These are phyloP conservation scores for Solanum rostratum DNA, from an alignment of 257 asterid genomes.

Conservation along the genomic window DNA sequence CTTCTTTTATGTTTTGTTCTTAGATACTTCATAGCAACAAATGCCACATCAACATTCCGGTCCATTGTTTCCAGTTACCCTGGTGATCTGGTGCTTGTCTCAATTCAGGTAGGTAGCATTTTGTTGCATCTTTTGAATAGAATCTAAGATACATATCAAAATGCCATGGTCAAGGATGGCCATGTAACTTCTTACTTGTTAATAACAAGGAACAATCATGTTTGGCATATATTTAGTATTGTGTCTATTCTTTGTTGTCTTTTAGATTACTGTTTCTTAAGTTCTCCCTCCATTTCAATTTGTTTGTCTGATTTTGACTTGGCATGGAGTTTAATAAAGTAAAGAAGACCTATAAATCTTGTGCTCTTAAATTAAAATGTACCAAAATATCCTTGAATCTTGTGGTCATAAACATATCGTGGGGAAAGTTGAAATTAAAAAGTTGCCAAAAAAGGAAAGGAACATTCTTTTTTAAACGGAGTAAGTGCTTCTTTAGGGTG, in stretches of 20 bases:
- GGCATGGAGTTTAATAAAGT: too few relatives aligned
- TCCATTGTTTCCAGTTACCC: constrained; percentile 75
- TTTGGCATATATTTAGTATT: not conserved
- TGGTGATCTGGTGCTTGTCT: constrained; percentile 63
- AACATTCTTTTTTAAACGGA: too few relatives aligned
- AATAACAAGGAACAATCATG: not conserved
- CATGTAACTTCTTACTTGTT: not conserved
- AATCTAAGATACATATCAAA: not conserved
- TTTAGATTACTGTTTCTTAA: too few relatives aligned
- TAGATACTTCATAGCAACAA: constrained; percentile 71
- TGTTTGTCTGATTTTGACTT: too few relatives aligned
- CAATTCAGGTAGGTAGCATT: constrained; percentile 54
- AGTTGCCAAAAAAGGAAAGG: too few relatives aligned
- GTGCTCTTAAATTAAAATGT: too few relatives aligned
- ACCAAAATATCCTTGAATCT: too few relatives aligned
- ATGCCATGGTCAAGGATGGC: not conserved
- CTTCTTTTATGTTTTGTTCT: not conserved
- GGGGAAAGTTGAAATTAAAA: too few relatives aligned
- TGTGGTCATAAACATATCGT: too few relatives aligned
- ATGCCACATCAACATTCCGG: constrained; percentile 80
- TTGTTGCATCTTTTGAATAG: not conserved
- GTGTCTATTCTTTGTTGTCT: not conserved
- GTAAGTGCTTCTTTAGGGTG: too few relatives aligned
- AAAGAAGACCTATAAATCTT: too few relatives aligned
- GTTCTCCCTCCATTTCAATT: not conserved